Evolutionary conservation across 805 yeast genomes (phyloP), one percentile per base, ranked within the genome.

Genomic region (Middelhovenomyces tepae): DNA sequence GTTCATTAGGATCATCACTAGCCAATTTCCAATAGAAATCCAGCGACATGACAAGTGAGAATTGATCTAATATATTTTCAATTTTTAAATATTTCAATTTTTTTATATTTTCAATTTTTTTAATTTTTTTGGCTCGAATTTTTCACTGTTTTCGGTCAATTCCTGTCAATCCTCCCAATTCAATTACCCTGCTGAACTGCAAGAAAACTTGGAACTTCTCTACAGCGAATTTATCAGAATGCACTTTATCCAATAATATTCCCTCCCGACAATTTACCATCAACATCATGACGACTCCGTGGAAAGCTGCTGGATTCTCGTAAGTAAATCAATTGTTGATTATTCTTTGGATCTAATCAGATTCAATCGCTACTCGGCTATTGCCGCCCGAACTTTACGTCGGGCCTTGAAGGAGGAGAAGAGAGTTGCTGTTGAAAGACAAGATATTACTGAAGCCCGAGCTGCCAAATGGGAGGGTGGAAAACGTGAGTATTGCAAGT

Each of bases 311-410:
- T 13, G 22, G 22, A 27, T 16, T 26, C 17, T 26, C 29, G 29
- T 26, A 26, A 6, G 29, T 26, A 7, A n/a, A n/a, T n/a, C n/a
- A n/a, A n/a, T n/a, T n/a, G n/a, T n/a, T n/a, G n/a, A 31, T 39
- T 32, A 16, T 13, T 26, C 17, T 7, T 5, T 14, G 19, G 17
- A 5, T 5, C 29, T 26, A 26, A 23, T 16, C 43, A 73, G 80
- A 46, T 75, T 80, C 69, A 84, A 83, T 80, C 82, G 78, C 61
- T 89, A 89, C 65, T 71, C 87, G 61, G 74, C 94, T 47, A 71
- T 89, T 56, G 83, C 95, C 54, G 94, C 95, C 55, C 76, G 76
- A 59, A 73, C 94, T 43, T 74, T 85, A 50, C 85, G 96, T 69
- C 68, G 71, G 51, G 78, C 95, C 33, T 74, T 89, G 59, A 89